Evolutionary conservation across 441 rosid species (phyloP).

Genomic region (Gossypium davidsonii): DNA sequence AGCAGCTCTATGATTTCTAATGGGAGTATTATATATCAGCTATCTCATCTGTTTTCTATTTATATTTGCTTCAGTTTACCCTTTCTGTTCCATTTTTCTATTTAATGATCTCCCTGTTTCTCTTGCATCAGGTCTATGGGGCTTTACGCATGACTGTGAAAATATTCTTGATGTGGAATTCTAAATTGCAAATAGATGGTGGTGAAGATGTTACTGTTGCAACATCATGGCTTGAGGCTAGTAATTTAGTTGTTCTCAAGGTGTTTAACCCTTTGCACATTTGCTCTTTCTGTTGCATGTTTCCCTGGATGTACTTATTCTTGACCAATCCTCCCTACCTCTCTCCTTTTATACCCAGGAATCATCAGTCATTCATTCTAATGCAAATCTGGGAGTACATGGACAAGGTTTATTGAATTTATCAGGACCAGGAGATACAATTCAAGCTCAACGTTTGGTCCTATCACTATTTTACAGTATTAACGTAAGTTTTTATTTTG

Average conservation of each 20-base stretch:
- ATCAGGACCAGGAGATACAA: conserved; percentile 84
- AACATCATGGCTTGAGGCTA: conserved; percentile 89
- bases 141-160: conserved; percentile 97
- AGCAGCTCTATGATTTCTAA: background rate
- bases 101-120: conserved; percentile 2
- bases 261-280: conserved; percentile 30
- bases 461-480: conserved; percentile 82
- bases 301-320: conserved; percentile 10
- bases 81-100: background rate
- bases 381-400: conserved; percentile 66
- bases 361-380: conserved; percentile 1
- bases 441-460: conserved; percentile 95
- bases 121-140: conserved; percentile 46
- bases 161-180: conserved; percentile 98
- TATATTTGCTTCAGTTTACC: background rate
- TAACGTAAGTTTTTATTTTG: conserved; percentile 54
- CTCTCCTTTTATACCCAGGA: conserved; percentile 18
- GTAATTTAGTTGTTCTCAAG: conserved; percentile 36
- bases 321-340: conserved; percentile 6
- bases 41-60: background rate
- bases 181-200: conserved; percentile 80
- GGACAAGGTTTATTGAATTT: conserved; percentile 96
- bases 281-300: conserved; percentile 5
- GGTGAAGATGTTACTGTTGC: conserved; percentile 80
- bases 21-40: background rate